Base-by-base conservation (phyloP, 495 filamentous ascomycete species). In the Bacidia rubella region DNA sequence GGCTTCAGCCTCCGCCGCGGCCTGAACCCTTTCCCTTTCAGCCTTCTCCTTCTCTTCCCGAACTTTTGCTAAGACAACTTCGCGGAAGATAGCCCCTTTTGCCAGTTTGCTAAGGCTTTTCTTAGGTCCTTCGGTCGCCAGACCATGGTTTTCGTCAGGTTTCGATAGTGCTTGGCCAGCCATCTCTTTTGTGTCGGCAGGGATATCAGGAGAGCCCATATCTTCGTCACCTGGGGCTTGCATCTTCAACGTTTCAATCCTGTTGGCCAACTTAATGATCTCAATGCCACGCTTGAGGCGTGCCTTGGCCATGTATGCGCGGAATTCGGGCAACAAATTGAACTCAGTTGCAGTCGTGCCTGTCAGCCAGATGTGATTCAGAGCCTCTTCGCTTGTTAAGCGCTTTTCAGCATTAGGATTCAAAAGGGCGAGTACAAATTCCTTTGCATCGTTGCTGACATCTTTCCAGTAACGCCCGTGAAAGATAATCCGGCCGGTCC, bases 381-480 rank as follows among this genome's bases (percentile, higher is more conserved):
- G 73, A 19, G 92, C 89, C 68, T 86, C 75, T 74, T 84, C 75
- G 57, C 87, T 93, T 0, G 86, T 82, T 54, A 82, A 80, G 51
- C 92, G 80, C 51, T 87, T 78, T 29, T 80, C 73, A 0, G 90
- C 85, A 54, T 85, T 75, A 5, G 87, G 80, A 60, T 90, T 84
- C 38, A 99, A 72, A 7, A 99, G 77, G 43, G 71, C 71, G 46
- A 81, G 68, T 65, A 99, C 97, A 66, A 99, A 99, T 56, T 88
- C 80, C 70, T 97, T 99, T 57, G 90, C 92, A 54, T 99, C 90
- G 52, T 82, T 75, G 65, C 90, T 96, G 56, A 97, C 93, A 65
- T 95, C 92, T 63, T 86, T 88, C 92, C 92, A 99, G 70, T 97
- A 99, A 26, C 92, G 82, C 62, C 95, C 89, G 66, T 99, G 92